Percentiles rank a stretch among this genome's conserved stretches.
Conservation (phyloP, 345 rosid genomes). For the Populus euphratica region DNA sequence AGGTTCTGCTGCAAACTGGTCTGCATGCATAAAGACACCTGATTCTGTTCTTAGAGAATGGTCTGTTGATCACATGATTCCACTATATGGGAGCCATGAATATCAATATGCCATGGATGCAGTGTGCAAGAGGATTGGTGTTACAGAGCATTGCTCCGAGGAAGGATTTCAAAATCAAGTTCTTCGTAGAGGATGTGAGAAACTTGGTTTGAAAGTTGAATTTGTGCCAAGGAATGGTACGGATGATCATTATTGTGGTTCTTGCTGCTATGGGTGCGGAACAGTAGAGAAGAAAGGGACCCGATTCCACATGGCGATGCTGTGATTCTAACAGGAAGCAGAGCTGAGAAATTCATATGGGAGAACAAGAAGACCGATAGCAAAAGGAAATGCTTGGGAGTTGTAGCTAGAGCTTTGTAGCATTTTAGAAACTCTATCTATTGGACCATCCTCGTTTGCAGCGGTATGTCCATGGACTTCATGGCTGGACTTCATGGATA, state of each 20-base stretch:
- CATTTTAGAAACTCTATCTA: slow-evolving; percentile 50
- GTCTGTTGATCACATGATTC: slow-evolving; percentile 42
- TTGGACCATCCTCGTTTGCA: slow-evolving; percentile 65
- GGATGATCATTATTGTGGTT: slow-evolving; percentile 56
- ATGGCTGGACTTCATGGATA: slow-evolving; percentile 53
- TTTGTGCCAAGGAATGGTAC: slow-evolving; percentile 47
- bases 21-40: slow-evolving; percentile 53
- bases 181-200: slow-evolving; percentile 62
- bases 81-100: slow-evolving; percentile 35
- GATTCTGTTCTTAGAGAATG: slow-evolving; percentile 51
- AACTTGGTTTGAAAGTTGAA: slow-evolving; percentile 51
- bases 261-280: slow-evolving; percentile 57
- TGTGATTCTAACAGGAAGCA: slow-evolving; percentile 51
- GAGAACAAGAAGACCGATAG: slow-evolving; percentile 19
- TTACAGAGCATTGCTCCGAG: slow-evolving; percentile 34
- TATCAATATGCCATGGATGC: slow-evolving; percentile 52
- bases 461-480: slow-evolving; percentile 60
- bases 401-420: slow-evolving; percentile 31
- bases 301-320: slow-evolving; percentile 65
- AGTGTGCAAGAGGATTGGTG: slow-evolving; percentile 49
- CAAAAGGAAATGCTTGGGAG: slow-evolving; percentile 51
- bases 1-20: slow-evolving; percentile 32
- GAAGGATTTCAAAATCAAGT: slow-evolving; percentile 70
- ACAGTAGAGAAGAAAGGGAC: slow-evolving; percentile 64
- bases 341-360: slow-evolving; percentile 49